Base-by-base conservation (phyloP, 2,329 filamentous ascomycete genomes). In the Aspergillaceae sp. region DNA sequence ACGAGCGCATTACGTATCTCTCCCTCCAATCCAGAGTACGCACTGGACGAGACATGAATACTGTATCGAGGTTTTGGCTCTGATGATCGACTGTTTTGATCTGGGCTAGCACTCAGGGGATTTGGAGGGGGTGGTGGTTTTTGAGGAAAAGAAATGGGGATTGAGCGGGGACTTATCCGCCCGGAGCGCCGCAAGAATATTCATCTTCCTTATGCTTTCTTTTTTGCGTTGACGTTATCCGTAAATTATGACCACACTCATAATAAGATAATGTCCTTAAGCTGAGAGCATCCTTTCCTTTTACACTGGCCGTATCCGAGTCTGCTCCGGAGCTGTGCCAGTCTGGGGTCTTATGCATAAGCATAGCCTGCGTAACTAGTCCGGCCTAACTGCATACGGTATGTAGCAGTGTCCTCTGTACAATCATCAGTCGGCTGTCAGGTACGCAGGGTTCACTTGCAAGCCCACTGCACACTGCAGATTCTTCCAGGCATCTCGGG, bases 11-110 rank as follows among this genome's bases (percentile, higher is more conserved):
- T 29, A 29, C 40, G 40, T 29, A 41, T 41, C 27, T 32, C 29
- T 29, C 10, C 10, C 26, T 30, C 7, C 6, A 8, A 4, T 4
- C 19, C 11, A 42, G 50, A 43, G 50, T 45, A 52, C 48, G 4
- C 19, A 33, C 34, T 37, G 19, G n/a, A 38, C 36, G 8, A 19
- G 36, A 27, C 27, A 26, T 38, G 7, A 26, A 38, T 7, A 19
- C 8, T 5, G 2, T 36, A 19, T 19, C 19, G 19, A 19, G 19
- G 34, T 11, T 19, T 36, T n/a, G 10, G 5, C 19, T 36, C 34
- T 11, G 19, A 8, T 38, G 36, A 38, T 38, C 36, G 36, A 38
- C 36, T 38, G 30, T 32, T 6, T 32, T 6, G 6, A 32, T 19
- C 19, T 19, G 19, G 19, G 19, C 19, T 19, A 19, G 19, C 19